Conservation (phyloP, 2,329 filamentous ascomycete species). For the Fusarium sp. region DNA sequence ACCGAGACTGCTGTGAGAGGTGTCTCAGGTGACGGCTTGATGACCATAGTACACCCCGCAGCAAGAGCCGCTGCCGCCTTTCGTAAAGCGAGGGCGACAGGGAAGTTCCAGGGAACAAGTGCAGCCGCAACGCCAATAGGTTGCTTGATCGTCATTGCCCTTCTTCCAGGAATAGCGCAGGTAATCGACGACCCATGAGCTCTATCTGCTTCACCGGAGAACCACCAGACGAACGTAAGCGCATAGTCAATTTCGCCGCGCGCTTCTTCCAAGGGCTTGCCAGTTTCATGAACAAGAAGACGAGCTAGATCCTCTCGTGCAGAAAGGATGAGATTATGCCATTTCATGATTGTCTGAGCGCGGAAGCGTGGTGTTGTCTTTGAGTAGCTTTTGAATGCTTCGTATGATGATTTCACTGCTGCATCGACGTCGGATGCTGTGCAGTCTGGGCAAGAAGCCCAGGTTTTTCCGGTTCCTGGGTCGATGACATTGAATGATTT, state of each 20-base stretch:
- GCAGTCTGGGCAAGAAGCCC: slow-evolving; percentile 12
- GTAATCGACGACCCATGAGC: slow-evolving; percentile 67
- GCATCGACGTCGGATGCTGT: slow-evolving; percentile 46
- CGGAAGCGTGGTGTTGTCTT: slow-evolving; percentile 51
- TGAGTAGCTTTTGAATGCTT: slow-evolving; percentile 54
- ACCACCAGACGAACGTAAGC: slow-evolving; percentile 67
- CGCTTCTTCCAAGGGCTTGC: slow-evolving; percentile 67
- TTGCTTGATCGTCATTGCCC: slow-evolving; percentile 76
- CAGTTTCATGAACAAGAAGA: slow-evolving; percentile 62
- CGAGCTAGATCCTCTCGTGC: slow-evolving; percentile 54
- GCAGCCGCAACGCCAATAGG: slow-evolving; percentile 52
- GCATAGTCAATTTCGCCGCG: slow-evolving; percentile 68
- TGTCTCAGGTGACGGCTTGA: slow-evolving; percentile 79
- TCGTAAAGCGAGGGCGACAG: no score
- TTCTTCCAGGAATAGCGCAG: slow-evolving; percentile 56
- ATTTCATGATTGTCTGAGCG: slow-evolving; percentile 51
- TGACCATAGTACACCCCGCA: slow-evolving; percentile 81
- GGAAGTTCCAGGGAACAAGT: slow-evolving; percentile 64
- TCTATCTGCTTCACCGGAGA: slow-evolving; percentile 60
- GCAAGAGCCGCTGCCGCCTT: slow-evolving; percentile 60
- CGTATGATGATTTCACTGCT: slow-evolving; percentile 42
- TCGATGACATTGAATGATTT: slow-evolving; percentile 1
- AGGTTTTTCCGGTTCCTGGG: background rate
- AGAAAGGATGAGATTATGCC: slow-evolving; percentile 52
- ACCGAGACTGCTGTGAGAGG: slow-evolving; percentile 78